A percentile compares a stretch with the other conserved stretches of the same genome.
These are phyloP conservation scores for Sedum album DNA, from an alignment of 164 flowering plant species.

Conservation along the genomic window DNA sequence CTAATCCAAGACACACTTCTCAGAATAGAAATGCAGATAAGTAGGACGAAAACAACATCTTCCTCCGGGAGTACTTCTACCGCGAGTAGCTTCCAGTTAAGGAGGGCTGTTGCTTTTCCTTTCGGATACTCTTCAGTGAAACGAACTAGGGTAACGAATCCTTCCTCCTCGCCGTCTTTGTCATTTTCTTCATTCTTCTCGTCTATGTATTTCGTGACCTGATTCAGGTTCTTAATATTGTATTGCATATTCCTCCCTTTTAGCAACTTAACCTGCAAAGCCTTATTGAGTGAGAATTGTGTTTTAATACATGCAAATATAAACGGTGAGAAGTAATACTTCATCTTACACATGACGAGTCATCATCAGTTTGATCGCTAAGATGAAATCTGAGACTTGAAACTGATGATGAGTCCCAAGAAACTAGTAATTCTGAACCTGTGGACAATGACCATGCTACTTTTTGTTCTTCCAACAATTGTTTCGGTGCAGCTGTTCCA, in stretches of 20 bases:
- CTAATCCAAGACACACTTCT: constrained; percentile 57
- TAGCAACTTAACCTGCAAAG: constrained; percentile 48
- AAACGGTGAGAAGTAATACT: neutral
- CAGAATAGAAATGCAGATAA: constrained; percentile 56
- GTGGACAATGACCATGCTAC: constrained; percentile 72
- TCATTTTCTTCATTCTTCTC: constrained; percentile 11
- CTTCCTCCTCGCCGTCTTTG: constrained; percentile 46
- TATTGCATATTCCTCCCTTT: constrained; percentile 71
- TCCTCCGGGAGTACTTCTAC: constrained; percentile 80
- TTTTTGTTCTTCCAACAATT: constrained; percentile 30
- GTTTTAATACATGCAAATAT: neutral
- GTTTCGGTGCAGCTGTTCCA: constrained; percentile 80
- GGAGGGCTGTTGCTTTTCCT: constrained; percentile 78
- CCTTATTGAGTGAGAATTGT: neutral
- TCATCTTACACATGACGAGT: constrained; percentile 23
- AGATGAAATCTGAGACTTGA: constrained; percentile 38
- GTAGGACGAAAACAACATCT: constrained; percentile 63
- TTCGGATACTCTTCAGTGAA: constrained; percentile 53
- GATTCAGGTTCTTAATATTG: constrained; percentile 18
- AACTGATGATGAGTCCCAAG: constrained; percentile 38
- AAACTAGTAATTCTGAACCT: constrained; percentile 55
- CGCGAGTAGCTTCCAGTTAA: constrained; percentile 72
- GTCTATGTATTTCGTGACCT: neutral
- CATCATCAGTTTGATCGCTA: constrained; percentile 25
- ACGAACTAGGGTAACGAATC: constrained; percentile 64